Conservation (phyloP, 805 yeast species). For the Komagataella pseudopastoris region DNA sequence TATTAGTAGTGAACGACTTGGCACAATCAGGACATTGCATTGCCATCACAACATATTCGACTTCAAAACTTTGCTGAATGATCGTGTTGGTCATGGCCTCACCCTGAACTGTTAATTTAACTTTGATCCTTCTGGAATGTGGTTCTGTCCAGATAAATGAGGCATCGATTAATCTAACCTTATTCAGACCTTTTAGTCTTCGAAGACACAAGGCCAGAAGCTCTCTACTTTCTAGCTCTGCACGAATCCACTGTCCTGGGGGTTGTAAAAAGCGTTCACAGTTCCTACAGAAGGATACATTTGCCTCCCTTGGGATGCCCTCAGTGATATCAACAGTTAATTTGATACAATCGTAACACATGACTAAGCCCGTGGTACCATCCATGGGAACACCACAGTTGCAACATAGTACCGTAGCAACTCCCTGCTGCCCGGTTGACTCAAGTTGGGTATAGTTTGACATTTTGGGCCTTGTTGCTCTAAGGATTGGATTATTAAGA, state of each 20-base stretch:
- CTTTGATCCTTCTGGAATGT: conserved; percentile 86
- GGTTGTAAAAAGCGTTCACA: conserved; percentile 95
- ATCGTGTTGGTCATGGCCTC: conserved; percentile 89
- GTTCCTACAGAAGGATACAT: conserved; percentile 87
- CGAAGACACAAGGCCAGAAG: conserved; percentile 81
- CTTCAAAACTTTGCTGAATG: conserved; percentile 89
- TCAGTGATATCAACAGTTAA: conserved; percentile 87
- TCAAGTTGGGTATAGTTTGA: conserved; percentile 3
- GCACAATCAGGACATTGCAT: conserved; percentile 99
- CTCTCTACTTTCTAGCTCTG: conserved; percentile 86
- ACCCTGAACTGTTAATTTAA: conserved; percentile 90
- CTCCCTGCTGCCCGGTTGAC: not conserved
- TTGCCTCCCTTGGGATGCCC: conserved; percentile 90
- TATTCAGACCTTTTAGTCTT: conserved; percentile 75
- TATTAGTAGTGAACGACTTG: conserved; percentile 87
- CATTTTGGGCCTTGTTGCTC: not conserved
- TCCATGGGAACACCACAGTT: conserved; percentile 99
- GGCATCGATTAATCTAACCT: conserved; percentile 84
- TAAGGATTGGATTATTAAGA: not conserved
- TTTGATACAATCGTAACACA: conserved; percentile 97
- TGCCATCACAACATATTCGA: conserved; percentile 84
- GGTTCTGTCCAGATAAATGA: conserved; percentile 98
- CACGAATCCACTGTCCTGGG: conserved; percentile 85
- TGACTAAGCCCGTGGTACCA: conserved; percentile 82
- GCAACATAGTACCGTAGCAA: conserved; percentile 88